Conservation (phyloP, 2,329 filamentous ascomycete species). For the Amesomyces nigricolor region DNA sequence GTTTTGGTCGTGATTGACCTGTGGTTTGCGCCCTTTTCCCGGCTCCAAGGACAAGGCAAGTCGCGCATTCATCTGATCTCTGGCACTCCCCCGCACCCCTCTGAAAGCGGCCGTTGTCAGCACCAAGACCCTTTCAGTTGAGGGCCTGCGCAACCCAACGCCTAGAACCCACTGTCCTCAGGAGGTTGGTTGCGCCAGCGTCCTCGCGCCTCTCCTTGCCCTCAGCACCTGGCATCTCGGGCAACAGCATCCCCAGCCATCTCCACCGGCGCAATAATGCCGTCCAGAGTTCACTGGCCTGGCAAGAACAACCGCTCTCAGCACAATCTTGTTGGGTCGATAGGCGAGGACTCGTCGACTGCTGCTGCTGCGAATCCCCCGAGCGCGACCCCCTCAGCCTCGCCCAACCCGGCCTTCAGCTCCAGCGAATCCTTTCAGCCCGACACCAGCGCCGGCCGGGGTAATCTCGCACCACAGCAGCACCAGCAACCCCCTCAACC, state of each 20-base stretch:
- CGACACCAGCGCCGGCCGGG: slow-evolving; percentile 32
- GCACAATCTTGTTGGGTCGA: slow-evolving; percentile 46
- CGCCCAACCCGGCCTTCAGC: slow-evolving; percentile 41
- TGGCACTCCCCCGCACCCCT: neutral
- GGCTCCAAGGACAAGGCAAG: neutral
- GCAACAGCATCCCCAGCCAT: no score
- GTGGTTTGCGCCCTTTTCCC: slow-evolving; percentile 11
- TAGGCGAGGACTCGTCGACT: slow-evolving; percentile 26
- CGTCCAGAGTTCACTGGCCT: slow-evolving; percentile 45
- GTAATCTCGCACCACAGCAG: slow-evolving; percentile 26
- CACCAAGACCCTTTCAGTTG: no score
- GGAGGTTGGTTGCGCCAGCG: no score
- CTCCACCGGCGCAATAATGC: slow-evolving; percentile 38
- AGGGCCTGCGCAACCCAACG: no score
- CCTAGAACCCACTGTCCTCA: no score
- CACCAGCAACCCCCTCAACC: slow-evolving; percentile 24
- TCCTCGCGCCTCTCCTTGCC: no score
- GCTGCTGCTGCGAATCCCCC: slow-evolving; percentile 18
- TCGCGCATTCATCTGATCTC: neutral
- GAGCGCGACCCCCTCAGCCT: slow-evolving; percentile 39
- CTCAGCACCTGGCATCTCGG: no score
- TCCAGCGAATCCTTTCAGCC: slow-evolving; percentile 44
- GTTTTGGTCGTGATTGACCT: slow-evolving; percentile 10
- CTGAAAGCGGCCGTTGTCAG: no score
- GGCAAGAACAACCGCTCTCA: slow-evolving; percentile 54